phyloP scores from a whole-genome alignment of 2,329 filamentous ascomycete genomes.

The Metarhizium robertsii region DNA sequence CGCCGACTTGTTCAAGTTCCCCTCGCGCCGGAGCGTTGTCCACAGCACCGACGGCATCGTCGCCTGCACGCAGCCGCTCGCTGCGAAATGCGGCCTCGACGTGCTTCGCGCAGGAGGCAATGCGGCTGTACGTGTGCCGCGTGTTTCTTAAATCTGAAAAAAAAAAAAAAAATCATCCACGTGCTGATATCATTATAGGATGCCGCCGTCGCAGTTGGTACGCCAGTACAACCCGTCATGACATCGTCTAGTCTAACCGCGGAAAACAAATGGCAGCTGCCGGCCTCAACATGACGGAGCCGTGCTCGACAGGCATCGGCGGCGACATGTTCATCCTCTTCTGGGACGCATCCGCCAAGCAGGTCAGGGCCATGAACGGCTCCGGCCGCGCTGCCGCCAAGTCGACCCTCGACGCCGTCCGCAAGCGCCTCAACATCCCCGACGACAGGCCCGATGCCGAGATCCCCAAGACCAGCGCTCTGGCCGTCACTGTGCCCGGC shows the following conservation, averaged over 20 bases:
- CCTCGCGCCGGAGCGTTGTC: slow-evolving; percentile 81
- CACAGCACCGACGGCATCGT: slow-evolving; percentile 91
- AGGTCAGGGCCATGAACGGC: slow-evolving; percentile 81
- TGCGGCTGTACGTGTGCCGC: slow-evolving; percentile 60
- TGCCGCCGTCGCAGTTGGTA: slow-evolving; percentile 88
- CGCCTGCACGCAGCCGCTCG: slow-evolving; percentile 80
- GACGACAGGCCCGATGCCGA: slow-evolving; percentile 38
- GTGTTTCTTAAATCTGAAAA: too few species aligned
- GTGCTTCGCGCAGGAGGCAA: slow-evolving; percentile 85
- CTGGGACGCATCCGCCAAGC: slow-evolving; percentile 75
- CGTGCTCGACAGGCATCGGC: slow-evolving; percentile 86
- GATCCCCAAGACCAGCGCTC: slow-evolving; percentile 69
- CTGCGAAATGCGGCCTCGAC: slow-evolving; percentile 77
- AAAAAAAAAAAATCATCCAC: neutral
- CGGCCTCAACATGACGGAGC: slow-evolving; percentile 87
- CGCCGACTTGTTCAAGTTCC: slow-evolving; percentile 51
- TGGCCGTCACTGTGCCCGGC: slow-evolving; percentile 80
- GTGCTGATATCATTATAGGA: slow-evolving; percentile 45
- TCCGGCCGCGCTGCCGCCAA: slow-evolving; percentile 74
- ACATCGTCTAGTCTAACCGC: too few species aligned
- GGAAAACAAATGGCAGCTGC: slow-evolving; percentile 50
- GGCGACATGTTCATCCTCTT: slow-evolving; percentile 96
- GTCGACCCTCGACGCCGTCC: slow-evolving; percentile 59
- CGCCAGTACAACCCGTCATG: neutral
- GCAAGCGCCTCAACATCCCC: slow-evolving; percentile 57